Conservation (phyloP, 192 early-diverging fungal genomes). For the Coemansia sp. region DNA sequence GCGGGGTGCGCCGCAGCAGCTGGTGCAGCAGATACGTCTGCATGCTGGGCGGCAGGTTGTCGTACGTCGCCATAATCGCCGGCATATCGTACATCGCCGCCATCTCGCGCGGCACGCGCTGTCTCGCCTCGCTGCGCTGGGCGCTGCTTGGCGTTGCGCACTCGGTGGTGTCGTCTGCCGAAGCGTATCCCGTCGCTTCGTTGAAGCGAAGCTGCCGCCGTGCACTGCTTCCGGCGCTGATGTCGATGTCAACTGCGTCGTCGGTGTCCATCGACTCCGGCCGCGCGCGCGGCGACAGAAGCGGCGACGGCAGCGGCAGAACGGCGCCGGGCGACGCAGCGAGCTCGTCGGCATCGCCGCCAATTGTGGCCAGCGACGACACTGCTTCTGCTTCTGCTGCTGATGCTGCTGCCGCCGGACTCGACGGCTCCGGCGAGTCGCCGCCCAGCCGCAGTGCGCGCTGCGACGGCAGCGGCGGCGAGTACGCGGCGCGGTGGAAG, state of each 20-base stretch:
- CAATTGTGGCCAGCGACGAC: neutral
- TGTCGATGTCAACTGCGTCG: neutral
- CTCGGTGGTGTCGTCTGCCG: neutral
- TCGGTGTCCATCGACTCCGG: conserved; percentile 39
- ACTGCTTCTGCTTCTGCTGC: neutral
- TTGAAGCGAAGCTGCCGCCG: conserved; percentile 19
- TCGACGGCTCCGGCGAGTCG: neutral
- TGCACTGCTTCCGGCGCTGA: neutral
- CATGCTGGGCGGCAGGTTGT: conserved; percentile 69
- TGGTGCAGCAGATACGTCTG: conserved; percentile 90
- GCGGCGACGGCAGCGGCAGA: conserved; percentile 42
- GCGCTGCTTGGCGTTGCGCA: conserved; percentile 6
- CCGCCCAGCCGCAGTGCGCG: neutral
- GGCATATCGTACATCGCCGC: conserved; percentile 50
- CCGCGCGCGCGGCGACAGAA: conserved; percentile 42
- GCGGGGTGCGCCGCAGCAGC: conserved; percentile 78
- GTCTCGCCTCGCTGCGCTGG: conserved; percentile 8
- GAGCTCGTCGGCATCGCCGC: conserved; percentile 10
- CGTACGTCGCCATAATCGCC: conserved; percentile 73
- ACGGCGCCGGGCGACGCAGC: neutral
- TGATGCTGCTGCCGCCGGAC: neutral
- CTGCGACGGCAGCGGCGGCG: conserved; percentile 21
- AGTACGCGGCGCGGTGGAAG: conserved; percentile 20
- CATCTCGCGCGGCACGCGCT: conserved; percentile 22
- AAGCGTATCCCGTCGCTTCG: neutral